Percentiles rank a stretch among this genome's conserved stretches.
Evolutionary conservation across 164 flowering plant genomes (phyloP).

Genomic region (Nymphaea colorata): DNA sequence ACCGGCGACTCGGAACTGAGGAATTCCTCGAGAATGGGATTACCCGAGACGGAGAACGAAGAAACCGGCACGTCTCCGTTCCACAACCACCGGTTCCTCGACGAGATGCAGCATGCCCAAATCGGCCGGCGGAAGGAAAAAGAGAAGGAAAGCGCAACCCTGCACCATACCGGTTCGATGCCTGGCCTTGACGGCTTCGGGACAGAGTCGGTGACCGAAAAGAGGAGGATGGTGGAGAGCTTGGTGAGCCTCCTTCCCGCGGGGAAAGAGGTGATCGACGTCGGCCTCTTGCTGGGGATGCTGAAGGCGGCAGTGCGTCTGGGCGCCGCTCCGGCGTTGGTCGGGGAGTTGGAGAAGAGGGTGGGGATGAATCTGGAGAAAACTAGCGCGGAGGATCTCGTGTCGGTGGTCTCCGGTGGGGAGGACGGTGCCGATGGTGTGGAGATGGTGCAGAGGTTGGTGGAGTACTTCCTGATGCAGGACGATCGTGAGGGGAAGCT

Average conservation of each 20-base stretch:
- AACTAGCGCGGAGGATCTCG: slow-evolving; percentile 10
- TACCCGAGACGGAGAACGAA: too few species aligned
- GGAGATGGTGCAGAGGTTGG: slow-evolving; percentile 16
- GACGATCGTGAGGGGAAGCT: slow-evolving; percentile 11
- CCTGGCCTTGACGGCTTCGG: too few species aligned
- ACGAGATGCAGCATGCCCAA: too few species aligned
- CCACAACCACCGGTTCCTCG: too few species aligned
- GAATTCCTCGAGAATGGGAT: too few species aligned
- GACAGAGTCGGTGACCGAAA: background rate
- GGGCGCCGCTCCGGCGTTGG: slow-evolving; percentile 13
- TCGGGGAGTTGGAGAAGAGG: slow-evolving; percentile 21
- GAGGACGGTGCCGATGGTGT: slow-evolving; percentile 20
- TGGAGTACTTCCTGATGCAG: slow-evolving; percentile 11
- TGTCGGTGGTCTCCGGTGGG: slow-evolving; percentile 27
- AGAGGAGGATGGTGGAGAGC: slow-evolving; percentile 19
- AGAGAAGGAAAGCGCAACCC: too few species aligned
- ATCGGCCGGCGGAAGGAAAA: too few species aligned
- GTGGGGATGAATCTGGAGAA: slow-evolving; percentile 20
- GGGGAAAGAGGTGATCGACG: slow-evolving; percentile 24
- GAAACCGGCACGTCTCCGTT: too few species aligned
- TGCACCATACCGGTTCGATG: too few species aligned
- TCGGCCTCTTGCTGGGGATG: slow-evolving; percentile 35
- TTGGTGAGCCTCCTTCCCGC: slow-evolving; percentile 30
- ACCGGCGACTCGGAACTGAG: background rate
- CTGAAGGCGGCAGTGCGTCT: slow-evolving; percentile 23